phyloP scores from a whole-genome alignment of 257 asterid genomes.

The Nicotiana benthamiana region DNA sequence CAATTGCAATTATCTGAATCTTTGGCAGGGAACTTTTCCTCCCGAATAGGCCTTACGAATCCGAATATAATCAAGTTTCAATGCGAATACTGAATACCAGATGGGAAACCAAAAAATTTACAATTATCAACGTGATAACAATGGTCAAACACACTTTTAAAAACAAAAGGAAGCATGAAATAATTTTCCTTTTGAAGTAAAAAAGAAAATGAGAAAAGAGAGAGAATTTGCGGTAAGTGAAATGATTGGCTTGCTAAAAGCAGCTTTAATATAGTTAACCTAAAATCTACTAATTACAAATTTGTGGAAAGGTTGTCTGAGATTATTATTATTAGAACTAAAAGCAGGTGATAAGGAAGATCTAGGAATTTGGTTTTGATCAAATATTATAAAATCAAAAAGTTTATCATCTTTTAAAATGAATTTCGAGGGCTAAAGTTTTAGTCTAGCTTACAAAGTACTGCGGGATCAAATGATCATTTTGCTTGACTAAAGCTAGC shows the following conservation, averaged over 20 bases:
- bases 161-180: background rate
- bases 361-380: background rate
- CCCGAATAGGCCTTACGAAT: too few relatives aligned
- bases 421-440: slow-evolving; percentile 15
- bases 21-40: too few relatives aligned
- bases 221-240: slow-evolving; percentile 6
- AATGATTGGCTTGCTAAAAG: slow-evolving; percentile 25
- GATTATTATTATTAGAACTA: slow-evolving; percentile 20
- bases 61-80: too few relatives aligned
- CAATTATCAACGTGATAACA: too few relatives aligned
- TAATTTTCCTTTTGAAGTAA: background rate
- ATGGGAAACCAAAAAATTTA: too few relatives aligned
- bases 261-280: slow-evolving; percentile 1
- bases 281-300: slow-evolving; percentile 4
- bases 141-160: slow-evolving; percentile 7
- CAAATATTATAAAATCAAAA: background rate
- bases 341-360: background rate
- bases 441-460: background rate
- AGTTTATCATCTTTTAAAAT: slow-evolving; percentile 1
- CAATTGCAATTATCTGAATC: slow-evolving; percentile 23
- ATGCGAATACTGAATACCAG: too few relatives aligned
- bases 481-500: slow-evolving; percentile 1
- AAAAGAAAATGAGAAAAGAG: background rate
- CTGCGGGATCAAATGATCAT: background rate
- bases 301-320: slow-evolving; percentile 26